phyloP scores from a whole-genome alignment of 169 alveolate genomes.

The Plasmodium billcollinsi region DNA sequence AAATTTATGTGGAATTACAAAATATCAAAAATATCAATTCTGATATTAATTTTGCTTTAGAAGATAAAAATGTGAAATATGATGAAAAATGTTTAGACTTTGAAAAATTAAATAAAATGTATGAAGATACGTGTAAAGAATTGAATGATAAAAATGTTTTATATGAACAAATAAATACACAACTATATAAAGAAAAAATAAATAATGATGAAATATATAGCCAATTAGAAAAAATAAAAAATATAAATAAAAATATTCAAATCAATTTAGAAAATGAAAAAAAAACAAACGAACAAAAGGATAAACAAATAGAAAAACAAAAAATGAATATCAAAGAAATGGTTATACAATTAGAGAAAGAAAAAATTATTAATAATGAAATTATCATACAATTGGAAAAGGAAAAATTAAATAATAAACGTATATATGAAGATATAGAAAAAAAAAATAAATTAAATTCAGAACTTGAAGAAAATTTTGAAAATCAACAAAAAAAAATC shows the following conservation, averaged over 20 bases:
- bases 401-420: background rate
- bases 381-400: background rate
- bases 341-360: slow-evolving; percentile 8
- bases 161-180: background rate
- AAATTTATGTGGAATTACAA: slow-evolving; percentile 26
- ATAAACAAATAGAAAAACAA: slow-evolving; percentile 15
- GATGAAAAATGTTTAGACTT: background rate
- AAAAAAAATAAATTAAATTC: slow-evolving; percentile 5
- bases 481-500: slow-evolving; percentile 44
- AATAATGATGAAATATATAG: background rate
- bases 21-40: background rate
- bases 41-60: background rate
- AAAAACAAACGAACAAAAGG: background rate
- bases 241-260: background rate
- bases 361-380: slow-evolving; percentile 1
- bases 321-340: background rate
- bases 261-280: slow-evolving; percentile 16
- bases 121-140: background rate
- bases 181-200: slow-evolving; percentile 11
- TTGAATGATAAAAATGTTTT: background rate
- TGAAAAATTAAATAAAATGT: slow-evolving; percentile 9
- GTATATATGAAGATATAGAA: background rate
- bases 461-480: background rate
- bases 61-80: background rate
- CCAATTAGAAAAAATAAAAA: slow-evolving; percentile 18